Evolutionary conservation across 805 yeast species (phyloP), one percentile per base, ranked within the genome.

Genomic region (Wickerhamomyces sydowiorum): DNA sequence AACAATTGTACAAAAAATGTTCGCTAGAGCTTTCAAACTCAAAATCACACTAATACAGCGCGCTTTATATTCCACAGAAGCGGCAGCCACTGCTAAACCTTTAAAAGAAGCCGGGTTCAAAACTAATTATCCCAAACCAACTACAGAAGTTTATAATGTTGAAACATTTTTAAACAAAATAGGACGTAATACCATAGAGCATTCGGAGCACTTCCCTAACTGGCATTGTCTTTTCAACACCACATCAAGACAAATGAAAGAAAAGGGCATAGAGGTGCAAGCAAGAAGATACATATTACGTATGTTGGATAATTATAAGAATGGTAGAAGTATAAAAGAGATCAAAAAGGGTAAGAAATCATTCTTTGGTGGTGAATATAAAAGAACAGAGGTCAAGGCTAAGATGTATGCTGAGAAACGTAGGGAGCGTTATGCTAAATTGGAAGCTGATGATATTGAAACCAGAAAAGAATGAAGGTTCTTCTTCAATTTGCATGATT

Each of bases 281-380:
- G 73, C 81, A 36, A 74, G 97, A 60, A 76, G 82, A 56, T 86
- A 86, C 64, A 73, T 90, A 44, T 64, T 88, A 46, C 67, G 73
- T 36, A 89, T 95, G 82, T 72, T 77, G 38, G 81, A 89, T 55
- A 77, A 74, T 52, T 82, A 72, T 54, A 73, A 77, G 53, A 72
- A 76, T 46, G 78, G 81, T 41, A 72, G 70, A 41, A 70, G 74
- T 18, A 65, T 85, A 43, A 54, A 66, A 43, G 85, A 80, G 54
- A 70, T 77, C 49, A 75, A 75, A 51, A 62, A 68, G 47, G 87
- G 90, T n/a, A 81, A 74, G 69, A 87, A 87, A 72, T 72, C 75
- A 53, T 70, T 69, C 53, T 69, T 79, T 65, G 96, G 96, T 21
- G 96, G 96, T 56, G 96, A 89, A 65, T 77, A 96, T 61, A 83